A percentile compares a stretch with the other conserved stretches of the same genome.
Evolutionary conservation across 768 basidiomycete species (phyloP).

Genomic region (Xerocomellus dryophilus): DNA sequence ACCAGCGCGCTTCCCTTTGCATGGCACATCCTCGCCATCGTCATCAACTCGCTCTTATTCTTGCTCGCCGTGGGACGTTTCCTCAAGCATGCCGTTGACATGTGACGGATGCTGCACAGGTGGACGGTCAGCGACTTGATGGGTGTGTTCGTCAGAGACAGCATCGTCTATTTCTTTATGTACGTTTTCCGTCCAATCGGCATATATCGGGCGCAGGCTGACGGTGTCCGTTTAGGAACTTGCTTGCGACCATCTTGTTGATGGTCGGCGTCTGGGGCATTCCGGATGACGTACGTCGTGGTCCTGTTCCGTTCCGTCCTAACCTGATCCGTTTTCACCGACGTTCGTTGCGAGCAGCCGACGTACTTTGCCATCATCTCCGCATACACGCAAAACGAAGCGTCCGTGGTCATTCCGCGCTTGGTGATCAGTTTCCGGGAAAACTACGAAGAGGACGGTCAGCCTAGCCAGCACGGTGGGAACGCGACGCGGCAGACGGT

Average conservation of each 20-base stretch:
- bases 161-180: conserved; percentile 20
- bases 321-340: too few species aligned
- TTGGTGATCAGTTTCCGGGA: conserved; percentile 22
- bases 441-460: conserved; percentile 4
- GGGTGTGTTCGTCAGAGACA: conserved; percentile 16
- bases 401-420: conserved; percentile 18
- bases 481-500: background rate
- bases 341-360: background rate
- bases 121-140: conserved; percentile 17
- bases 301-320: background rate
- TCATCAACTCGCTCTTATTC: conserved; percentile 14
- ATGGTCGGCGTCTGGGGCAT: conserved; percentile 17
- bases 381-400: conserved; percentile 19
- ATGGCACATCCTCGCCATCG: conserved; percentile 15
- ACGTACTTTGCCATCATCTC: conserved; percentile 11
- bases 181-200: background rate
- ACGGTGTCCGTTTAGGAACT: conserved; percentile 4
- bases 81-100: conserved; percentile 7
- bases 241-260: conserved; percentile 15
- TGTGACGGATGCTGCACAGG: background rate
- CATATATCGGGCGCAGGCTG: background rate
- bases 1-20: conserved; percentile 8
- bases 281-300: conserved; percentile 8
- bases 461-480: background rate
- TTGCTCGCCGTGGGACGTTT: conserved; percentile 15